phyloP scores from a whole-genome alignment of 768 basidiomycete species.

The Chalciporus piperatus region DNA sequence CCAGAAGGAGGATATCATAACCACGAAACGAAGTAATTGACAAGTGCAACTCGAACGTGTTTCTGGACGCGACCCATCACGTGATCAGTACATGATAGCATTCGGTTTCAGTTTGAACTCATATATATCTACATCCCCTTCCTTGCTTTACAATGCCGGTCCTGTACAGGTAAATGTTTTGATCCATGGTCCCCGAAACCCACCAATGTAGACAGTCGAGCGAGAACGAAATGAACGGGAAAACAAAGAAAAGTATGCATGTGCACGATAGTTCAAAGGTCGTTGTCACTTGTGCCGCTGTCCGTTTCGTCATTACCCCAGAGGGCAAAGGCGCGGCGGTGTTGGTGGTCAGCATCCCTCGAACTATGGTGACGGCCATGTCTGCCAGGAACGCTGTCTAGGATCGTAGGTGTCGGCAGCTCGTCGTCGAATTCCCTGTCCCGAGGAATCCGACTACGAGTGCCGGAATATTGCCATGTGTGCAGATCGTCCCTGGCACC shows the following conservation, averaged over 20 bases:
- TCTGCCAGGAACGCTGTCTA: conserved; percentile 25
- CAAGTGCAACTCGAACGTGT: background rate
- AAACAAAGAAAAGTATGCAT: background rate
- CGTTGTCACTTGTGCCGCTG: conserved; percentile 76
- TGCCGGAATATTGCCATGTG: conserved; percentile 35
- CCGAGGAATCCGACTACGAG: conserved; percentile 56
- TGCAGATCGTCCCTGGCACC: conserved; percentile 56
- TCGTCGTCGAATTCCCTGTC: conserved; percentile 59
- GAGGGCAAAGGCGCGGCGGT: conserved; percentile 70
- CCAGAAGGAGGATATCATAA: background rate
- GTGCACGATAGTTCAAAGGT: conserved; percentile 29
- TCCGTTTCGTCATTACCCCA: conserved; percentile 90
- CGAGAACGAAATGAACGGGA: conserved; percentile 6
- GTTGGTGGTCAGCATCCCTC: conserved; percentile 26
- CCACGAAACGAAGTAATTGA: too few species aligned
- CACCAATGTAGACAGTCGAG: background rate
- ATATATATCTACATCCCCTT: conserved; percentile 4
- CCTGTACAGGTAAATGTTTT: background rate
- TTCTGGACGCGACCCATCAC: conserved; percentile 9
- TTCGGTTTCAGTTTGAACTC: background rate
- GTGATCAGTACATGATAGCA: conserved; percentile 10
- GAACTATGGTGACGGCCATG: conserved; percentile 9
- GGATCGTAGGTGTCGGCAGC: conserved; percentile 60
- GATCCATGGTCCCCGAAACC: background rate
- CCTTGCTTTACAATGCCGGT: background rate